Evolutionary conservation across 2,329 filamentous ascomycete species (phyloP), one percentile per base, ranked within the genome.

Genomic region (Leptographium radiaticola): DNA sequence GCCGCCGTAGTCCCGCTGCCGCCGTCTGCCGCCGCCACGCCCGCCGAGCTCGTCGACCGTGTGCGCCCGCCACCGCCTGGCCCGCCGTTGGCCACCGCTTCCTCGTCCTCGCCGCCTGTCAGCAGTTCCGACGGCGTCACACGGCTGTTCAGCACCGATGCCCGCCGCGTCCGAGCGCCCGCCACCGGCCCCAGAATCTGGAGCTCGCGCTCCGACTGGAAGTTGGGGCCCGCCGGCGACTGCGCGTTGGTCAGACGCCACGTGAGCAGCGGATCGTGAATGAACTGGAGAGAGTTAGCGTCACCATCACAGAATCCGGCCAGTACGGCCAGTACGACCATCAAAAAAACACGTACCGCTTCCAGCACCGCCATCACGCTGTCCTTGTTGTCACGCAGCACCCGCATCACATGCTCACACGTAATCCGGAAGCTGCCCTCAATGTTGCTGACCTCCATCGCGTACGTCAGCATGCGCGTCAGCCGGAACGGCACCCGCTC

Each of bases 391-490:
- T 93, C 89, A 54, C 93, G 78, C 59, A 99, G 74, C 15, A 99
- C 90, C 57, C 93, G 82, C 93, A 99, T 99, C 51, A 96, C 91
- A 62, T 95, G 90, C 70, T 98, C 94, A 63, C 91, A 98, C 7
- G 93, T 97, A 55, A 95, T 97, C 57, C 94, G 83, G 76, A 95
- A 99, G 70, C 89, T 95, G 62, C 93, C 93, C 69, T 98, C 93
- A 60, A 98, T 98, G 66, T 99, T 99, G 77, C 90, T 96, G 54
- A 98, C 93, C 71, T 99, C 93, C 93, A 99, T 98, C 25, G 94
- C 94, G 66, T 96, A 98, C 0, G 94, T 99, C 70, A 98, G 81
- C 93, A 99, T 99, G 61, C 93, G 82, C 2, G 93, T 99, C 49
- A 99, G 76, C 55, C 94, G 85, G 87, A 99, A 99, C 0, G 93